phyloP scores from a whole-genome alignment of 2,329 filamentous ascomycete genomes.

The Dactylonectria macrodidyma region DNA sequence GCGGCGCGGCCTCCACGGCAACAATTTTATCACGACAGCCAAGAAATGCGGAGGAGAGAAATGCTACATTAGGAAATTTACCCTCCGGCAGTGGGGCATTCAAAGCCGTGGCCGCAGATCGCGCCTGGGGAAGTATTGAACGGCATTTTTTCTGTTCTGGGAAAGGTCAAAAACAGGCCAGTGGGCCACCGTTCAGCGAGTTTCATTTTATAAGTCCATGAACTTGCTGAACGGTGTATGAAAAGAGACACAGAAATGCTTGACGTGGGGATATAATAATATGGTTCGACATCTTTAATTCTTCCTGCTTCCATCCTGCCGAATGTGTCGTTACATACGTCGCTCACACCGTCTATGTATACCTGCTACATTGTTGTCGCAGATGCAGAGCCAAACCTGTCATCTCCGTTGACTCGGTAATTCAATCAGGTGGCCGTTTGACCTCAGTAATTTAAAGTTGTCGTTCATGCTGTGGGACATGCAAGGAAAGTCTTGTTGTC shows the following conservation, averaged over 20 bases:
- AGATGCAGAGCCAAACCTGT: too few relatives aligned
- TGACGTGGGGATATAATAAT: neutral
- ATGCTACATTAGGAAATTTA: neutral
- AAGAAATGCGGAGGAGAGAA: neutral
- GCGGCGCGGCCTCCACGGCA: neutral
- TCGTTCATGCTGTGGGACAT: too few relatives aligned
- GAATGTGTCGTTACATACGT: too few relatives aligned
- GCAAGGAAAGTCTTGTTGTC: too few relatives aligned
- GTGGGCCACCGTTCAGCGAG: constrained; percentile 7
- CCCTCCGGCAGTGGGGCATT: neutral
- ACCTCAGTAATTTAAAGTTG: too few relatives aligned
- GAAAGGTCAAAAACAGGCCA: constrained; percentile 23
- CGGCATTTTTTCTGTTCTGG: constrained; percentile 38
- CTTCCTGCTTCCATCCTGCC: neutral
- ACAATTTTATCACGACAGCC: neutral
- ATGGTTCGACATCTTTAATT: constrained; percentile 19
- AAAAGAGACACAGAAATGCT: neutral
- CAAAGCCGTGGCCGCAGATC: neutral
- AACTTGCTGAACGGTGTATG: neutral
- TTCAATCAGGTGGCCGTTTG: too few relatives aligned
- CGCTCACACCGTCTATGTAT: too few relatives aligned
- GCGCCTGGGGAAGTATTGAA: neutral
- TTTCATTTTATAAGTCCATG: neutral
- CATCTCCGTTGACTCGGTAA: too few relatives aligned
- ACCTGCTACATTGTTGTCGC: too few relatives aligned